Percentiles rank a stretch among this genome's conserved stretches.
These are phyloP conservation scores for Carallia pectinifolia DNA, from an alignment of 345 rosid genomes.

Conservation along the genomic window DNA sequence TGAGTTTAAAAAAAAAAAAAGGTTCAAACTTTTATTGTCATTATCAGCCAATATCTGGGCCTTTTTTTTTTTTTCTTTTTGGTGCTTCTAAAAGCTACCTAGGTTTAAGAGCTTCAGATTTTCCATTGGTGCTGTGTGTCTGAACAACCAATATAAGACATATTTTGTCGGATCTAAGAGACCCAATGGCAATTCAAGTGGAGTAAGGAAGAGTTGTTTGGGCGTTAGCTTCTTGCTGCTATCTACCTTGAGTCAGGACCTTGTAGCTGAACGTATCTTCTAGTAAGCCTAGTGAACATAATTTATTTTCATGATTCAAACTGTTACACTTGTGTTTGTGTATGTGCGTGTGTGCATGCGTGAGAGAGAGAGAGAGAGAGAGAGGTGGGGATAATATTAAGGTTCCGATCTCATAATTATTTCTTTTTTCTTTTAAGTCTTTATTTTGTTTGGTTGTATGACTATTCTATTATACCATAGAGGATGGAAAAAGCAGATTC, in stretches of 20 bases:
- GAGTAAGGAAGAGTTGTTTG: background rate
- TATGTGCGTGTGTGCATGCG: too few species aligned
- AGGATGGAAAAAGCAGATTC: constrained; percentile 98
- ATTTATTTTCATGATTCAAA: background rate
- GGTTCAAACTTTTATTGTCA: too few species aligned
- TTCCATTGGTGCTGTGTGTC: background rate
- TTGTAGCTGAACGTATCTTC: background rate
- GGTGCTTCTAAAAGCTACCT: too few species aligned
- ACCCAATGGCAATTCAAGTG: background rate
- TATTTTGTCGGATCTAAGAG: background rate
- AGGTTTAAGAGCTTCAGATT: too few species aligned
- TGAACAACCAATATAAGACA: background rate
- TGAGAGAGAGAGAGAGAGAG: background rate
- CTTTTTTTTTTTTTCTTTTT: too few species aligned
- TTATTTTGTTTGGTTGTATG: constrained; percentile 10
- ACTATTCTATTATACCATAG: constrained; percentile 36
- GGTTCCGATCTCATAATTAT: too few species aligned
- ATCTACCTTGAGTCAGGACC: background rate
- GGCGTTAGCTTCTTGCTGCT: background rate
- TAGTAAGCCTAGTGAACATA: background rate
- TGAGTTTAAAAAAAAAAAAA: too few species aligned
- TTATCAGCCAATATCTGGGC: too few species aligned
- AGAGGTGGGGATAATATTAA: background rate
- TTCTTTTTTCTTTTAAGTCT: background rate
- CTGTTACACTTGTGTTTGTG: background rate